Evolutionary conservation across 495 filamentous ascomycete species (phyloP), one percentile per base, ranked within the genome.

Genomic region (Penicillium goetzii): DNA sequence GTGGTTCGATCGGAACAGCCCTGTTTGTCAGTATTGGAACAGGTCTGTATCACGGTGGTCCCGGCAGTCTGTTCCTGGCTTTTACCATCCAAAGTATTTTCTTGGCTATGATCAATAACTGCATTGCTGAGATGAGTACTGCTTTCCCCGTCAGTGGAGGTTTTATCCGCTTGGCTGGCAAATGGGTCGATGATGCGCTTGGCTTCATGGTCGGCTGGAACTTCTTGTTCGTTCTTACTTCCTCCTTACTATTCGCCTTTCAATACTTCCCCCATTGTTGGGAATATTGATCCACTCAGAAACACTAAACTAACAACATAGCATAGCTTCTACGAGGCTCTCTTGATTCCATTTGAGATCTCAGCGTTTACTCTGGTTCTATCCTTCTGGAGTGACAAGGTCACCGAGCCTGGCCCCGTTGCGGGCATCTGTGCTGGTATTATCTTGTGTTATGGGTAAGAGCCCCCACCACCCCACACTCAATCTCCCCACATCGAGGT

Each of bases 261-360:
- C 21, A 10, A 3, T 21, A 2, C 4, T 12, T 47, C 4, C 10
- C 14, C 19, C 43, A n/a, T 4, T 23, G 10, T 47, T 47, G 4
- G 4, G 9, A 3, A 23, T 25, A 2, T 47, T 4, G 21, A 47
- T 25, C 15, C 11, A 2, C 9, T 8, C 2, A 2, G 30, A 25
- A 25, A 4, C 25, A 4, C n/a, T 30, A 6, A 34, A 36, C 67
- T 66, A 33, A 64, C 53, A 15, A 4, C 19, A 28, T 47, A 26
- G 0, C 10, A 2, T 56, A 70, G 68, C 60, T 89, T 90, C 64
- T 75, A 77, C 56, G 86, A 91, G 72, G 88, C 88, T 3, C 82
- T 85, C 34, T 74, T 90, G 34, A 86, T 91, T 38, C 89, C 89
- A 2, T 91, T 90, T 69, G 89, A 92, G 72, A 86, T 92, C 56